These are phyloP conservation scores for Rhizophagus clarus DNA, from an alignment of 192 early-diverging fungal genomes.

Conservation along the genomic window DNA sequence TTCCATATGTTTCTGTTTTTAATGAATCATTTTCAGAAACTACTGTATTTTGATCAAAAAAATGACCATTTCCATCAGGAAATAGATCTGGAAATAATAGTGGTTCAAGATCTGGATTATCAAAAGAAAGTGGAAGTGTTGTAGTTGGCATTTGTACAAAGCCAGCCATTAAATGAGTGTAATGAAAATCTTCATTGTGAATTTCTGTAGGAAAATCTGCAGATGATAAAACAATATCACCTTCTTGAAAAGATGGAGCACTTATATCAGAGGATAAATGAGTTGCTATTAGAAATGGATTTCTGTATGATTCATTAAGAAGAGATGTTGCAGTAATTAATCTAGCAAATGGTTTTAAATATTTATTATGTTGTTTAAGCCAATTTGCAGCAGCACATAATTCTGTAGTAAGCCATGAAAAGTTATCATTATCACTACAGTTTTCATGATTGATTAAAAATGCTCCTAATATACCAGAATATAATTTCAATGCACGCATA, in stretches of 20 bases:
- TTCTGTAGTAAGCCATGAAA: too few relatives aligned
- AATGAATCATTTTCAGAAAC: neutral
- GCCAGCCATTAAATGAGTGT: neutral
- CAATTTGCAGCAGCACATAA: too few relatives aligned
- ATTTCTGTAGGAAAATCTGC: conserved; percentile 1
- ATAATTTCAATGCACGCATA: too few relatives aligned
- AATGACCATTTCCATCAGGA: conserved; percentile 2
- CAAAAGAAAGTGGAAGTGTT: neutral
- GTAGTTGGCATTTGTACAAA: neutral
- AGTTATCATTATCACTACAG: too few relatives aligned
- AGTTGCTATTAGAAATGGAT: neutral
- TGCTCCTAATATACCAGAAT: too few relatives aligned
- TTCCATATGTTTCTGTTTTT: neutral
- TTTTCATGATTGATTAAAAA: too few relatives aligned
- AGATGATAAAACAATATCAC: neutral
- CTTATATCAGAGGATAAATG: neutral
- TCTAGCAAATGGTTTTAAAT: too few relatives aligned
- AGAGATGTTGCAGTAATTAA: too few relatives aligned
- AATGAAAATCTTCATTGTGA: conserved; percentile 16
- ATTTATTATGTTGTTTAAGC: too few relatives aligned
- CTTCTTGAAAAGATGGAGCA: neutral
- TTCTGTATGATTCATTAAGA: too few relatives aligned
- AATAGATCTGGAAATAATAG: conserved; percentile 4
- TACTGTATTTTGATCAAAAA: neutral
- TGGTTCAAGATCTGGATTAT: conserved; percentile 12